phyloP scores from a whole-genome alignment of 345 rosid genomes.

The Erucastrum elatum region DNA sequence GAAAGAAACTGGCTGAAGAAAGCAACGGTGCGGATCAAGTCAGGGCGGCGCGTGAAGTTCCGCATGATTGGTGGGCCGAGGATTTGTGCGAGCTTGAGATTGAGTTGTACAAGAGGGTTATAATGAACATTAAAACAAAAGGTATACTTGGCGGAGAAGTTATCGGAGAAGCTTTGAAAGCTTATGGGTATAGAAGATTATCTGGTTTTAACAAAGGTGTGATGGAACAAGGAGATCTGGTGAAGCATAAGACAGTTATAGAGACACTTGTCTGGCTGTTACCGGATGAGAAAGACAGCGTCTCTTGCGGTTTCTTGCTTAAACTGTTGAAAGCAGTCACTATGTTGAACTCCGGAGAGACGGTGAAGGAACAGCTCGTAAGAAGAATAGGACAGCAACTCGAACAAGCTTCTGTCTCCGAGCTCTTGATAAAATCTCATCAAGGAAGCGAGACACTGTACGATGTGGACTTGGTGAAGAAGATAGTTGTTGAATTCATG shows the following conservation, averaged over 20 bases:
- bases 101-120: slow-evolving; percentile 59
- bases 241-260: slow-evolving; percentile 52
- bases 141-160: slow-evolving; percentile 52
- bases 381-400: slow-evolving; percentile 70
- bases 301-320: slow-evolving; percentile 75
- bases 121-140: slow-evolving; percentile 52
- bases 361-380: slow-evolving; percentile 49
- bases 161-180: slow-evolving; percentile 86
- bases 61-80: slow-evolving; percentile 92
- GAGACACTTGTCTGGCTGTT: slow-evolving; percentile 64
- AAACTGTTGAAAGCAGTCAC: slow-evolving; percentile 76
- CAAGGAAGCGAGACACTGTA: slow-evolving; percentile 57
- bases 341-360: slow-evolving; percentile 53
- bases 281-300: slow-evolving; percentile 67
- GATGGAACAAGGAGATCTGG: slow-evolving; percentile 49
- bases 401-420: slow-evolving; percentile 69
- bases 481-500: slow-evolving; percentile 61
- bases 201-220: slow-evolving; percentile 66
- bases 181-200: slow-evolving; percentile 73
- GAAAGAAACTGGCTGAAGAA: slow-evolving; percentile 68
- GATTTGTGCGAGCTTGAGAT: slow-evolving; percentile 82
- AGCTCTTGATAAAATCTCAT: slow-evolving; percentile 57
- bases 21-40: slow-evolving; percentile 44
- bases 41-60: slow-evolving; percentile 56
- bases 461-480: slow-evolving; percentile 62